A percentile compares a stretch with the other conserved stretches of the same genome.
These are phyloP conservation scores for Kluyveromyces starmeri DNA, from an alignment of 805 yeast genomes.

Conservation along the genomic window DNA sequence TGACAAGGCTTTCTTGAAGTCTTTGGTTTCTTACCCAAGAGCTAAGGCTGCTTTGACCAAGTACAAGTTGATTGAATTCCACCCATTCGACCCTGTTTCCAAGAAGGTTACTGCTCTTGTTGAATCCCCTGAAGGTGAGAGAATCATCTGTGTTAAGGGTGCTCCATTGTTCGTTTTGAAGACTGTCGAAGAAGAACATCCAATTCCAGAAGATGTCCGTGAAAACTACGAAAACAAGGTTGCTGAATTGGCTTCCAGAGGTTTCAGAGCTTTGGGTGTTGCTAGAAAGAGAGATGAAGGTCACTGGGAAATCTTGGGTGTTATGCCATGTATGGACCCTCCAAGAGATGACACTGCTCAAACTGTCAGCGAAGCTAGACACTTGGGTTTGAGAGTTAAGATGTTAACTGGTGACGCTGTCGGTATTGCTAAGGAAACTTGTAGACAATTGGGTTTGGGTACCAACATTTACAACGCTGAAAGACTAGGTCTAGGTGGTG, in stretches of 20 bases:
- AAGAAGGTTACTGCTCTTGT: slow-evolving; percentile 93
- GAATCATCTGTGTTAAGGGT: slow-evolving; percentile 94
- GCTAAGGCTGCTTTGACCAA: slow-evolving; percentile 88
- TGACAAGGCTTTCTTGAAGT: slow-evolving; percentile 92
- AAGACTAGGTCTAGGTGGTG: slow-evolving; percentile 92
- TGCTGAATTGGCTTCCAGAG: slow-evolving; percentile 96
- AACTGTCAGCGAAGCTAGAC: slow-evolving; percentile 85
- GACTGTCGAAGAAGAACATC: slow-evolving; percentile 96
- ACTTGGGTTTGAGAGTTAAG: slow-evolving; percentile 89
- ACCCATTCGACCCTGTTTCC: slow-evolving; percentile 96
- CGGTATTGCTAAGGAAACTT: slow-evolving; percentile 97
- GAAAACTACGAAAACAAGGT: slow-evolving; percentile 95
- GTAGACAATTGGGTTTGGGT: slow-evolving; percentile 95
- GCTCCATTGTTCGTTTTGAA: slow-evolving; percentile 94
- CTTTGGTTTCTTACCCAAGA: slow-evolving; percentile 79
- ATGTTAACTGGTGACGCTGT: slow-evolving; percentile 99
- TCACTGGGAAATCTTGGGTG: slow-evolving; percentile 96
- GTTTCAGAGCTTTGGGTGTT: slow-evolving; percentile 97
- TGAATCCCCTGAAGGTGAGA: slow-evolving; percentile 93
- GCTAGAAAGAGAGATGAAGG: slow-evolving; percentile 98
- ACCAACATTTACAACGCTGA: slow-evolving; percentile 95
- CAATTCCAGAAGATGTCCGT: slow-evolving; percentile 87
- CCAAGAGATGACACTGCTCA: slow-evolving; percentile 98
- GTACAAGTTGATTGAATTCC: slow-evolving; percentile 92
- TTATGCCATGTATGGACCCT: slow-evolving; percentile 98